Percentiles rank a stretch among this genome's conserved stretches.
Conservation (phyloP, 2,329 filamentous ascomycete genomes). For the Alternaria burnsii region DNA sequence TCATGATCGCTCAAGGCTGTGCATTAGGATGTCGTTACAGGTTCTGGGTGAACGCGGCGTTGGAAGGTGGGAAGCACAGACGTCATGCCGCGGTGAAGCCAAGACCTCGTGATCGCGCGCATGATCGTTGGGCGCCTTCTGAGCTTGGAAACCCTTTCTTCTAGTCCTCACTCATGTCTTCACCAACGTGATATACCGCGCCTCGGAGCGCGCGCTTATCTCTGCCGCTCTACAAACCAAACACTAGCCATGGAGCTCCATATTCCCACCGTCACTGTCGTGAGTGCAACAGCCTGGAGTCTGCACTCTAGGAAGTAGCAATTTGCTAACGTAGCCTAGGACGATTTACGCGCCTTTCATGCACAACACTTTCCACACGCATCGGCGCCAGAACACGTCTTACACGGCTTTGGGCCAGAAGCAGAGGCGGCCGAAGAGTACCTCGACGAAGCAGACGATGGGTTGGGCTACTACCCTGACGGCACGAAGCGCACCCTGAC, state of each 20-base stretch:
- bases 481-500: constrained; percentile 89
- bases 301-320: background rate
- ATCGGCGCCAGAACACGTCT: constrained; percentile 45
- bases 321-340: constrained; percentile 42
- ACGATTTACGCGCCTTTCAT: constrained; percentile 56
- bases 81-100: constrained; percentile 47
- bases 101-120: constrained; percentile 47
- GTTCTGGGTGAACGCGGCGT: constrained; percentile 19
- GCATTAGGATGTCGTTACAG: constrained; percentile 19
- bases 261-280: constrained; percentile 44
- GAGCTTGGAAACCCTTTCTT: constrained; percentile 16
- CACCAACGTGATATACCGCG: constrained; percentile 23
- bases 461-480: constrained; percentile 84
- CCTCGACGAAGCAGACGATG: constrained; percentile 65
- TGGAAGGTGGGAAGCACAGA: constrained; percentile 33
- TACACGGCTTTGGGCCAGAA: constrained; percentile 39
- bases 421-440: constrained; percentile 33
- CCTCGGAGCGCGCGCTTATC: constrained; percentile 23
- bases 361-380: constrained; percentile 54
- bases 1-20: constrained; percentile 36
- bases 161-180: constrained; percentile 22
- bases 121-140: constrained; percentile 25
- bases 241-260: constrained; percentile 31
- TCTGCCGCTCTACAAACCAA: background rate
- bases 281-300: constrained; percentile 21